These are phyloP conservation scores for Naganishia liquefaciens DNA, from an alignment of 1,284 basidiomycete species.

Conservation along the genomic window DNA sequence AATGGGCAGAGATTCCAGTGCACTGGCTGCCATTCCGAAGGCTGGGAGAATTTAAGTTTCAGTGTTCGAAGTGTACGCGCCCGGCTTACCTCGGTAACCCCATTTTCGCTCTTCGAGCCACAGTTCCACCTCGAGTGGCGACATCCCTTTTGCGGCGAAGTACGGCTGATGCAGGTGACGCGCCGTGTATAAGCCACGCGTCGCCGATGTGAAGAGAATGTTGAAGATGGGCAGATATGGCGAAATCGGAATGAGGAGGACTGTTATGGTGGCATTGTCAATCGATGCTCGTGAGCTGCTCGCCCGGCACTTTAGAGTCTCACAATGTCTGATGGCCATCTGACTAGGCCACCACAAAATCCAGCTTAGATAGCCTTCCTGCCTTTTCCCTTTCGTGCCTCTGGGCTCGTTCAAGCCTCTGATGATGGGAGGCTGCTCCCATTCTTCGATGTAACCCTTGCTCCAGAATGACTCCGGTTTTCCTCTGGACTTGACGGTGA, in stretches of 20 bases:
- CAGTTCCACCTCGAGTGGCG: constrained; percentile 63
- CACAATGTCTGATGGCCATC: constrained; percentile 60
- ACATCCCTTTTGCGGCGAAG: constrained; percentile 79
- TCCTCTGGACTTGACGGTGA: constrained; percentile 74
- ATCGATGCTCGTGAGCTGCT: background rate
- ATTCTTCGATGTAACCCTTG: constrained; percentile 79
- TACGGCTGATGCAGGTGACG: constrained; percentile 72
- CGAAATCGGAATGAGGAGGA: constrained; percentile 65
- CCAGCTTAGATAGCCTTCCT: constrained; percentile 49
- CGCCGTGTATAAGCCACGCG: constrained; percentile 69
- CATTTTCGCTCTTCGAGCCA: constrained; percentile 85
- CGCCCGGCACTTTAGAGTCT: constrained; percentile 34
- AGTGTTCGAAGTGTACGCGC: background rate
- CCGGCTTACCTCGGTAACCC: constrained; percentile 69
- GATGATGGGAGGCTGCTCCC: constrained; percentile 66
- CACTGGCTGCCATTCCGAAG: constrained; percentile 76
- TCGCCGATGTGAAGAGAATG: constrained; percentile 63
- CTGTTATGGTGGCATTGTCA: constrained; percentile 52
- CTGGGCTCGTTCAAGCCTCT: constrained; percentile 35
- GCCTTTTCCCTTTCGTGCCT: constrained; percentile 42
- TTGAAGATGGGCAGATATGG: constrained; percentile 70
- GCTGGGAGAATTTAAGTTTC: constrained; percentile 53
- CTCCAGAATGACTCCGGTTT: constrained; percentile 80
- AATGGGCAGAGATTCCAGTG: constrained; percentile 75
- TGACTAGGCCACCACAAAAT: constrained; percentile 59